A percentile compares a stretch with the other conserved stretches of the same genome.
Conservation (phyloP, 1,139 yeast genomes). For the Pneumocystis jirovecii region DNA sequence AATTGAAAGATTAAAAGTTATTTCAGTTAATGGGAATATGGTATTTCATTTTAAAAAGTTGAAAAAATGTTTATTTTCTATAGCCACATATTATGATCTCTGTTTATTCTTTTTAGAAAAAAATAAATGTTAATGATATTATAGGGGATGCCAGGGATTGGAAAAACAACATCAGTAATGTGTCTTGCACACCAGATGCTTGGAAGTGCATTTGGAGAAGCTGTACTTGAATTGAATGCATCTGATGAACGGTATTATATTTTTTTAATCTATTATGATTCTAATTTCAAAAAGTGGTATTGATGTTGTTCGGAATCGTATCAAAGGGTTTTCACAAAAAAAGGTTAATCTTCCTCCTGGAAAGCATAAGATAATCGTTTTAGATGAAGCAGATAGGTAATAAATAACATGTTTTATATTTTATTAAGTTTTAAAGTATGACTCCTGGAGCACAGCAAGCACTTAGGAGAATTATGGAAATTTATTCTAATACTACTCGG, state of each 20-base stretch:
- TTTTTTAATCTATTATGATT: not conserved
- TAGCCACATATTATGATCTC: constrained; percentile 1
- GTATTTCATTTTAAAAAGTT: constrained; percentile 70
- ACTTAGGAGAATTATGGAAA: constrained; percentile 89
- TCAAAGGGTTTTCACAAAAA: constrained; percentile 90
- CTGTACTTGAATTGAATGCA: constrained; percentile 85
- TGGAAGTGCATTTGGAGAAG: constrained; percentile 61
- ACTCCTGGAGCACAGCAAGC: constrained; percentile 99
- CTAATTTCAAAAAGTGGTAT: constrained; percentile 32
- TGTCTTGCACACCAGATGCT: constrained; percentile 77
- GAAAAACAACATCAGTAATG: constrained; percentile 85
- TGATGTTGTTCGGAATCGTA: constrained; percentile 80
- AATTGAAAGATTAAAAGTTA: constrained; percentile 63
- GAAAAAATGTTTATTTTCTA: not conserved
- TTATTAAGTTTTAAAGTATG: constrained; percentile 38
- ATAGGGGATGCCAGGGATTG: constrained; percentile 74
- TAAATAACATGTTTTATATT: not conserved
- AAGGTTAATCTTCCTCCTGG: constrained; percentile 61
- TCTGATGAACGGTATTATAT: constrained; percentile 66
- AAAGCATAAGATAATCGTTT: constrained; percentile 72
- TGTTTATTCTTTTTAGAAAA: not conserved
- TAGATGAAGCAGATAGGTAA: constrained; percentile 70
- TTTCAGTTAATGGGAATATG: constrained; percentile 87
- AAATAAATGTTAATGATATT: not conserved
- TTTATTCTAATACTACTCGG: constrained; percentile 83